phyloP scores from a whole-genome alignment of 2,329 filamentous ascomycete species.

The Mariannaea elegans region DNA sequence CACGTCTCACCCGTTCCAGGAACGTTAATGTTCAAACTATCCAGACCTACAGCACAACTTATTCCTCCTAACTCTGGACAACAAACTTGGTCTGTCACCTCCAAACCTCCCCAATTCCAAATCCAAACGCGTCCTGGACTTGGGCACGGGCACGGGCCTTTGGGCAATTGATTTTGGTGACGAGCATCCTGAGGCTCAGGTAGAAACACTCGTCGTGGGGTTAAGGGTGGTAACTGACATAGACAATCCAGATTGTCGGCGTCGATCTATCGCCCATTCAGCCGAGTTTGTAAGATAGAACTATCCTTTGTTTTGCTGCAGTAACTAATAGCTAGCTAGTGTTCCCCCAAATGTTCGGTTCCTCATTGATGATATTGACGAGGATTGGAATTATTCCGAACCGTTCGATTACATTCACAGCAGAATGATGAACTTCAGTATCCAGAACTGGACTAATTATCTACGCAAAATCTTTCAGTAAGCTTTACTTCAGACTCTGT shows the following conservation, averaged over 20 bases:
- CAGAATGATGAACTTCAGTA: slow-evolving; percentile 33
- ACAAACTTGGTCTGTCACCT: slow-evolving; percentile 34
- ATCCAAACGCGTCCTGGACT: slow-evolving; percentile 34
- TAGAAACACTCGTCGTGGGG: not conserved
- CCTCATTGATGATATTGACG: slow-evolving; percentile 37
- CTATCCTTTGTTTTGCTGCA: not conserved
- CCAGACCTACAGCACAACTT: slow-evolving; percentile 32
- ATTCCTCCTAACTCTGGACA: slow-evolving; percentile 38
- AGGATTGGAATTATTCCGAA: slow-evolving; percentile 33
- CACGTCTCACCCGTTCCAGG: too few relatives aligned
- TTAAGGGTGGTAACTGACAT: not conserved
- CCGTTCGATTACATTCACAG: slow-evolving; percentile 38
- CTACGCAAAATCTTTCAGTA: slow-evolving; percentile 29
- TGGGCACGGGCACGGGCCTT: slow-evolving; percentile 39
- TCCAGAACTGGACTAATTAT: slow-evolving; percentile 30
- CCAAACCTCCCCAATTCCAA: not conserved
- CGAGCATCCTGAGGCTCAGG: slow-evolving; percentile 22
- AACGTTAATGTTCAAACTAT: not conserved
- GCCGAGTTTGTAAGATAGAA: not conserved
- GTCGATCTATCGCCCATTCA: slow-evolving; percentile 35
- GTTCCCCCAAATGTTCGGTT: slow-evolving; percentile 37
- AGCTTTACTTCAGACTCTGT: too few relatives aligned
- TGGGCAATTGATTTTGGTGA: slow-evolving; percentile 40
- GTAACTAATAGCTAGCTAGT: not conserved
- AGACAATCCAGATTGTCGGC: slow-evolving; percentile 6